phyloP scores from a whole-genome alignment of 352 stramenopile species.

The Globisporangium splendens region DNA sequence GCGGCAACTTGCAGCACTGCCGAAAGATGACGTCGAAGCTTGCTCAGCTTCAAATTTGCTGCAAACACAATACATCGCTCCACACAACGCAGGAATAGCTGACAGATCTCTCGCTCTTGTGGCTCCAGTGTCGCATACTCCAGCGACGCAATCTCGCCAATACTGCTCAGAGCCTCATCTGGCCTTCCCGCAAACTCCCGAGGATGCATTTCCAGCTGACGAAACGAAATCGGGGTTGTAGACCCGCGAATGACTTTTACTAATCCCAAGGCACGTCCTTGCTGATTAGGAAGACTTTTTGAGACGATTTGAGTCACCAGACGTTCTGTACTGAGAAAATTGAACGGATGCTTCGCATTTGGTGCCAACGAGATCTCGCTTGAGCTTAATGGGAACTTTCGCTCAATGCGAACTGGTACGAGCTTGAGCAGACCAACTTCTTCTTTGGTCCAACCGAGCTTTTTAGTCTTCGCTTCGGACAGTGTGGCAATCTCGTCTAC shows the following conservation, averaged over 20 bases:
- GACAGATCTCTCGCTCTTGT: conserved; percentile 46
- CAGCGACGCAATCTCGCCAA: conserved; percentile 57
- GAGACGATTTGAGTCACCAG: conserved; percentile 45
- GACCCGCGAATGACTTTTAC: conserved; percentile 46
- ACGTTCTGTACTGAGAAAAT: conserved; percentile 49
- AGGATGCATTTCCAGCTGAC: conserved; percentile 73
- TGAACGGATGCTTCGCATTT: conserved; percentile 52
- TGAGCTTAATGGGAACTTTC: conserved; percentile 32
- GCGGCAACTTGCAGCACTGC: conserved; percentile 18
- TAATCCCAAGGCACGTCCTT: conserved; percentile 52
- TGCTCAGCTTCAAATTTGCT: conserved; percentile 44
- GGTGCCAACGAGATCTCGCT: conserved; percentile 25
- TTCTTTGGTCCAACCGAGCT: conserved; percentile 56
- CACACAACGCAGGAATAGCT: conserved; percentile 32
- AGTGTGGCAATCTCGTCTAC: conserved; percentile 29
- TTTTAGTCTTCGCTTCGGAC: conserved; percentile 34
- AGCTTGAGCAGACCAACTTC: conserved; percentile 37
- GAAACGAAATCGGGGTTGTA: conserved; percentile 59
- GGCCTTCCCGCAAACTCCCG: conserved; percentile 63
- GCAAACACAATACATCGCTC: conserved; percentile 62
- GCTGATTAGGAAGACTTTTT: conserved; percentile 69
- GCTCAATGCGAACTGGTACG: conserved; percentile 19
- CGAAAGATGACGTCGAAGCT: conserved; percentile 52
- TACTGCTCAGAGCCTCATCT: conserved; percentile 55
- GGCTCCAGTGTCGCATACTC: conserved; percentile 32